phyloP scores from a whole-genome alignment of 2,329 filamentous ascomycete genomes.

The Hypocrella siamensis region DNA sequence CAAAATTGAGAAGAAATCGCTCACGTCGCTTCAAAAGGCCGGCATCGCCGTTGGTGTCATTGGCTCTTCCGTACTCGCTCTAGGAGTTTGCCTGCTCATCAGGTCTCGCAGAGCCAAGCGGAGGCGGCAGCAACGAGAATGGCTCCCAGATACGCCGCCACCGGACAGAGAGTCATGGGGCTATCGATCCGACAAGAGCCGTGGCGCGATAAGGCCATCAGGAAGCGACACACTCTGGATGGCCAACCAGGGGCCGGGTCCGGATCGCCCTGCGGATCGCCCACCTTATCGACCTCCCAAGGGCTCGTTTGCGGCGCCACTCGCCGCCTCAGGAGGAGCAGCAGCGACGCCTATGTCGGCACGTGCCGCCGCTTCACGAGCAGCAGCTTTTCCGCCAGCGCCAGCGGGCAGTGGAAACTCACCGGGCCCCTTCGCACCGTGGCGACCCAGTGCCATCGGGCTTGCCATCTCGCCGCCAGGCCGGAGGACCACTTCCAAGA shows the following conservation, averaged over 20 bases:
- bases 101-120: conserved; percentile 24
- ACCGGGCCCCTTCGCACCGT: conserved; percentile 9
- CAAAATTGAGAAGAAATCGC: too few relatives aligned
- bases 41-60: too few relatives aligned
- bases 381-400: not conserved
- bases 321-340: too few relatives aligned
- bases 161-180: conserved; percentile 19
- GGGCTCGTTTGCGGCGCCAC: too few relatives aligned
- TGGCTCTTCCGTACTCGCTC: conserved; percentile 29
- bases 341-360: too few relatives aligned
- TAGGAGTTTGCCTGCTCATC: conserved; percentile 30
- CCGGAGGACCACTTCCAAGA: conserved; percentile 9
- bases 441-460: conserved; percentile 23
- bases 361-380: not conserved
- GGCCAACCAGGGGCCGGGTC: conserved; percentile 7
- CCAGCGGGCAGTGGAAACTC: not conserved
- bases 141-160: conserved; percentile 1
- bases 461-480: conserved; percentile 24
- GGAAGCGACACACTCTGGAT: conserved; percentile 11
- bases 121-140: conserved; percentile 13
- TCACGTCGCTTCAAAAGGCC: too few relatives aligned
- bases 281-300: too few relatives aligned
- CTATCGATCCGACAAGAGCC: conserved; percentile 13
- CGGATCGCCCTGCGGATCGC: too few relatives aligned
- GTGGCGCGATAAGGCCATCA: conserved; percentile 7